Evolutionary conservation across 352 stramenopile species (phyloP), one percentile per base, ranked within the genome.

Genomic region (Phytopythium montanum): DNA sequence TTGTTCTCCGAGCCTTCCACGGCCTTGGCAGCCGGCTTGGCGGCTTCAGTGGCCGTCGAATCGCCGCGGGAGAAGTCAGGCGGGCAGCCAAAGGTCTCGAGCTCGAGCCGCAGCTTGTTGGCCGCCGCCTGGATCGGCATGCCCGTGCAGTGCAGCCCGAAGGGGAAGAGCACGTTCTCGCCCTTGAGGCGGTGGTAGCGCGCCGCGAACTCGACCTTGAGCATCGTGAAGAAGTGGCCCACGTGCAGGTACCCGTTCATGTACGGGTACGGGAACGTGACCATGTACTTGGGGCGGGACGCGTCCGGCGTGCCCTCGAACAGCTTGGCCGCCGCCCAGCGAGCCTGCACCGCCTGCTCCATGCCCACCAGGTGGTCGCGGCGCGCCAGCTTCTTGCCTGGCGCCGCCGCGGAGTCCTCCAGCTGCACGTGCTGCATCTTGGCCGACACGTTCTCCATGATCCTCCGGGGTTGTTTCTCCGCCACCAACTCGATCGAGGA

Each of bases 261-360:
- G 88, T 99, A 99, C 41, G 98, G 98, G 79, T 98, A 99, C 38
- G 98, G 98, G 79, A 99, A 99, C 19, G 97, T 99, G 4, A 98
- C 96, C 71, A 99, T 90, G 76, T 99, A 99, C 75, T 99, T 99
- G 33, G 84, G 75, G 68, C 96, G 92, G 59, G 65, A 80, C 16
- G 66, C 55, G 51, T 94, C 79, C 33, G 85, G 82, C 56, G 85
- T 75, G 61, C 77, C 94, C 85, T 98, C 94, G 89, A 96, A 97
- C 38, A 96, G 67, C 72, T 96, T 95, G 56, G 70, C 76, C 33
- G 74, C 85, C 28, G 92, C 87, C 91, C 91, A 97, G 61, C 96
- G 79, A 53, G 85, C 64, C 69, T 98, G 88, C 23, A 99, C 75
- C 44, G 88, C 72, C 46, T 91, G 73, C 81, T 99, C 96, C 54